Base-by-base conservation (phyloP, 306 rosid genomes). In the Fagus crenata region DNA sequence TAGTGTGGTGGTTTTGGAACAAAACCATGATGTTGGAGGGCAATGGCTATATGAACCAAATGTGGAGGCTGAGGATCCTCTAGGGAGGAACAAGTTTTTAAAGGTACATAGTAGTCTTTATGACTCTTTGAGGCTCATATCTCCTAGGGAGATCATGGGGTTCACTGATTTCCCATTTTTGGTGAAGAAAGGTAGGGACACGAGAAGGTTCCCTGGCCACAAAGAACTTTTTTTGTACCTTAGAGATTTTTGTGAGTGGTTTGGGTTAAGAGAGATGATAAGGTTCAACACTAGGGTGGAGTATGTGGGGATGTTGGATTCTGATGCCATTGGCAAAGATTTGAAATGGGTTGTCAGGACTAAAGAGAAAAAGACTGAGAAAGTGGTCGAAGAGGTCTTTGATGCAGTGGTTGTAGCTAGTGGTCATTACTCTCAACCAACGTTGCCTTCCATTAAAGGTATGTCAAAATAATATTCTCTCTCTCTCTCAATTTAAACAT, bases 131-230 rank as follows among this genome's bases (percentile, higher is more conserved):
- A 89, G 98, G 86, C 75, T 92, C 36, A 69, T 63, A 11, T 86
- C 96, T 71, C 98, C 97, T 0, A 76, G 98, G 68, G 98, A 95
- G 86, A 82, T 88, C 63, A 92, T 92, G 97, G 98, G 98, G 4
- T 95, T 80, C 75, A 78, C 91, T 42, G 98, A 95, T 81, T 92
- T 90, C 32, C 97, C 97, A 32, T 95, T 95, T 81, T 42, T 71
- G 55, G 82, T 81, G 5, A 92, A 88, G 81, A 92, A 92, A 85
- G 98, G 87, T n/a, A 77, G 97, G 69, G 98, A 95, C 63, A 51
- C 35, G 76, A 89, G 98, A 79, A 89, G 98, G 77, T 95, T 88
- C 79, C 98, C 98, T 28, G 86, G 96, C 49, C 98, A 95, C 39
- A 80, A 71, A 39, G 97, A 95, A 63, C 81, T 95, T 7, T 88